Percentiles rank a stretch among this genome's conserved stretches.
These are phyloP conservation scores for Simmondsia chinensis DNA, from an alignment of 148 eudicot genomes.

Conservation along the genomic window DNA sequence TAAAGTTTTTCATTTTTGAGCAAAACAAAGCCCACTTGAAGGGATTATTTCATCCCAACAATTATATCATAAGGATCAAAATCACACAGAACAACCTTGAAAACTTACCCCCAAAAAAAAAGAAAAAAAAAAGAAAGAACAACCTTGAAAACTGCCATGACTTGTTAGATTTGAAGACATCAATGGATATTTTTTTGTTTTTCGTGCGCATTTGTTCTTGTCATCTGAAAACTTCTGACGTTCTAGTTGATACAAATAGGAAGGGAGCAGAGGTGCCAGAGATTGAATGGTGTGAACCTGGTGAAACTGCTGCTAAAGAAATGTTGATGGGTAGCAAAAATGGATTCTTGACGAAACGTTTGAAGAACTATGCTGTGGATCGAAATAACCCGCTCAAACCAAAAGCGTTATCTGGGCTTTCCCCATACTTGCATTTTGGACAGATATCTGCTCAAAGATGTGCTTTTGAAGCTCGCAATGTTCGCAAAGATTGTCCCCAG, in stretches of 20 bases:
- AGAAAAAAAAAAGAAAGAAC: too few species aligned
- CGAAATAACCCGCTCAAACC: constrained; percentile 78
- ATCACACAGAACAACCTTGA: too few species aligned
- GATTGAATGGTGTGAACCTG: constrained; percentile 90
- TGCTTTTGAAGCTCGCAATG: constrained; percentile 83
- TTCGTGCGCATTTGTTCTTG: too few species aligned
- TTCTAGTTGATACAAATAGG: constrained; percentile 30
- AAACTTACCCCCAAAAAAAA: too few species aligned
- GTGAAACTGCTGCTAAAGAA: constrained; percentile 76
- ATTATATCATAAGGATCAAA: too few species aligned
- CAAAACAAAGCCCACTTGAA: too few species aligned
- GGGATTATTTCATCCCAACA: too few species aligned
- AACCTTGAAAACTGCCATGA: too few species aligned
- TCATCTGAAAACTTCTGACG: too few species aligned
- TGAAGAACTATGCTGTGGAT: constrained; percentile 63
- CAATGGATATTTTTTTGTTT: too few species aligned
- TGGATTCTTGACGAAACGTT: constrained; percentile 73
- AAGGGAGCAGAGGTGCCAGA: constrained; percentile 91
- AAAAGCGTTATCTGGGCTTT: constrained; percentile 82
- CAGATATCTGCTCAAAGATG: constrained; percentile 96
- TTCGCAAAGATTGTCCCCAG: constrained; percentile 60
- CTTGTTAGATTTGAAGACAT: too few species aligned
- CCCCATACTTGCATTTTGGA: constrained; percentile 94
- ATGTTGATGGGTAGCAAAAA: constrained; percentile 56
- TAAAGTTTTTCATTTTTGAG: too few species aligned